Percentiles rank a stretch among this genome's conserved stretches.
Conservation (phyloP, 2,329 filamentous ascomycete genomes). For the Hymenoscyphus salicellus region DNA sequence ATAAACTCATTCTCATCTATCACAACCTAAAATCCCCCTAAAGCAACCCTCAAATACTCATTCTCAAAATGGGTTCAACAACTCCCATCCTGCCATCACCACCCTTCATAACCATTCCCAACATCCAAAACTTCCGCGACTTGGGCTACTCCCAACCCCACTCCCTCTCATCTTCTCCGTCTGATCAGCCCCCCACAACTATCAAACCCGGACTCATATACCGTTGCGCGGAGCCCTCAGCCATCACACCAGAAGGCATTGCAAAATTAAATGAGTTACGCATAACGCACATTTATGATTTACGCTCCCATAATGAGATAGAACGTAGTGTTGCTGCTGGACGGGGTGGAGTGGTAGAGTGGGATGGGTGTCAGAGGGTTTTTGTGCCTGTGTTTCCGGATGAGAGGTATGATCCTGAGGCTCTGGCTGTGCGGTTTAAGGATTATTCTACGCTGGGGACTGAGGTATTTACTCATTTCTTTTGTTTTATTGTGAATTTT, state of each 20-base stretch:
- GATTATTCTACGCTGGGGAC: constrained; percentile 56
- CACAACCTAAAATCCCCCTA: neutral
- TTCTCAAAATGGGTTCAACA: constrained; percentile 12
- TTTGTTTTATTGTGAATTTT: neutral
- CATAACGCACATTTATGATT: constrained; percentile 66
- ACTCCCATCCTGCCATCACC: constrained; percentile 36
- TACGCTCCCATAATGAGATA: constrained; percentile 62
- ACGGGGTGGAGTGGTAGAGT: constrained; percentile 42
- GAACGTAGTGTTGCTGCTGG: constrained; percentile 40
- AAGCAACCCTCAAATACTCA: neutral
- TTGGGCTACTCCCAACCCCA: constrained; percentile 52
- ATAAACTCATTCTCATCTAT: neutral
- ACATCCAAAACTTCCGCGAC: constrained; percentile 67
- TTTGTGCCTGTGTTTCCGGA: constrained; percentile 65
- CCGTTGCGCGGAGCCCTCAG: constrained; percentile 65
- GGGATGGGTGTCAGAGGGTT: constrained; percentile 51
- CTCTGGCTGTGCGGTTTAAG: constrained; percentile 57
- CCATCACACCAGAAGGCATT: constrained; percentile 53
- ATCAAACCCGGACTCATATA: constrained; percentile 48
- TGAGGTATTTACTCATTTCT: constrained; percentile 36
- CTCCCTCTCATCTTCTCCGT: constrained; percentile 36
- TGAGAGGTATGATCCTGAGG: constrained; percentile 59
- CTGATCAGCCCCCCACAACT: constrained; percentile 50
- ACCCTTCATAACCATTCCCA: constrained; percentile 52
- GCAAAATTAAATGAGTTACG: constrained; percentile 51